Conservation (phyloP, 108 stramenopile species). For the Skeletonema grethae region DNA sequence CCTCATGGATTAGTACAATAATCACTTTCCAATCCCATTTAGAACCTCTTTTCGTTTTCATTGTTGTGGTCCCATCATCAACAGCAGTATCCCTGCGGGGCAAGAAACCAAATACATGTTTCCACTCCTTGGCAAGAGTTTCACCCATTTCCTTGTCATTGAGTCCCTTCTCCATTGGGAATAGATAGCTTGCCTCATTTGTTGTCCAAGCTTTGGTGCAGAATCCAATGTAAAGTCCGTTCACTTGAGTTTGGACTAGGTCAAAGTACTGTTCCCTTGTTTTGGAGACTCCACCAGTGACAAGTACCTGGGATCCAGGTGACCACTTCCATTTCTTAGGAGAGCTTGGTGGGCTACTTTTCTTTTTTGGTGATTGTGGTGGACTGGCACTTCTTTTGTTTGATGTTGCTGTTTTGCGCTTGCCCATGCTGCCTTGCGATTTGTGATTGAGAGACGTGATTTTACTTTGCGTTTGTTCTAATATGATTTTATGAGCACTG, state of each 20-base stretch:
- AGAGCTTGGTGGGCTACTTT: neutral
- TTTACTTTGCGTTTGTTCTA: too few species aligned
- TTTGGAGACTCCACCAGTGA: neutral
- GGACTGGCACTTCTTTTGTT: neutral
- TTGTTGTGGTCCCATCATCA: neutral
- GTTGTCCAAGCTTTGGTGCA: neutral
- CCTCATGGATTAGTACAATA: neutral
- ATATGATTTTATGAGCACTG: too few species aligned
- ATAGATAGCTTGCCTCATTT: neutral
- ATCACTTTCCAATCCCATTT: neutral
- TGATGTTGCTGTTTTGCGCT: neutral
- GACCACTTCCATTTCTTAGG: neutral
- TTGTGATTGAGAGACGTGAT: too few species aligned
- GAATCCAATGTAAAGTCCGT: slow-evolving; percentile 3
- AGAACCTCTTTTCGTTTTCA: neutral
- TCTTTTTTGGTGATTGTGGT: neutral
- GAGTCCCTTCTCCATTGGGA: neutral
- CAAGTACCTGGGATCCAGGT: neutral
- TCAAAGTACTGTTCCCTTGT: slow-evolving; percentile 1
- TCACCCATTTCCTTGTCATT: neutral
- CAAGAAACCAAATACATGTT: neutral
- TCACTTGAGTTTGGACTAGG: neutral
- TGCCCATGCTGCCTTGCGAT: too few species aligned
- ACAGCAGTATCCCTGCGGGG: neutral
- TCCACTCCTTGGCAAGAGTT: neutral